Base-by-base conservation (phyloP, 495 filamentous ascomycete species). In the Paragyromitra xinjiangensis region DNA sequence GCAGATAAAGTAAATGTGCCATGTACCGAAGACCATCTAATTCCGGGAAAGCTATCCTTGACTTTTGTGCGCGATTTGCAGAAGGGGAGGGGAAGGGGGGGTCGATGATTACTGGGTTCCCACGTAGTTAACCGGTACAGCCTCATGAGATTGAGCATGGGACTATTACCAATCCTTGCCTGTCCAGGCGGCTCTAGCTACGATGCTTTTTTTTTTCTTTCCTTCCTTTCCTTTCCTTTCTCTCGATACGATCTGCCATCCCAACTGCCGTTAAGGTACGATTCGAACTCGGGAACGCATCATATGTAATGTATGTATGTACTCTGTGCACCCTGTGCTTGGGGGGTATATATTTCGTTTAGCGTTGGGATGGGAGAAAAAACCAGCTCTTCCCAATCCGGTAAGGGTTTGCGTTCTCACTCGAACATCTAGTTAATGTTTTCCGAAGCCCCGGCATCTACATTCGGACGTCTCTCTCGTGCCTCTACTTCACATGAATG, bases 41-140 rank as follows among this genome's bases (percentile, higher is more conserved):
- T 77, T 77, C 74, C 74, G 74, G 74, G 74, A 77, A 77, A 77
- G 74, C 50, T 77, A 77, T 77, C 74, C 74, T 66, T 77, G 74
- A 77, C 69, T 34, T 34, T 34, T 37, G 69, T 77, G 74, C 69
- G 74, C 74, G 74, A 77, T 77, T 77, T 77, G 74, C 74, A 73
- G 74, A 65, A 76, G 73, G 64, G 73, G 19, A 22, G 19, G 19
- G 19, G 19, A 22, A n/a, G n/a, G 19, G 19, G 19, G 19, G 73
- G 61, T 58, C 59, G 61, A 73, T 56, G 39, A 65, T 77, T 73
- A 76, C 59, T 76, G 69, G 69, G 58, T 50, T 64, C 69, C 61
- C 51, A 73, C 61, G 29, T 73, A 50, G 71, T 74, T 74, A 74
- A 59, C 71, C 71, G 71, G 71, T 74, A 74, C 71, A 74, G 71